Conservation (phyloP, 163 green algal species). For the Scenedesmus sp. region DNA sequence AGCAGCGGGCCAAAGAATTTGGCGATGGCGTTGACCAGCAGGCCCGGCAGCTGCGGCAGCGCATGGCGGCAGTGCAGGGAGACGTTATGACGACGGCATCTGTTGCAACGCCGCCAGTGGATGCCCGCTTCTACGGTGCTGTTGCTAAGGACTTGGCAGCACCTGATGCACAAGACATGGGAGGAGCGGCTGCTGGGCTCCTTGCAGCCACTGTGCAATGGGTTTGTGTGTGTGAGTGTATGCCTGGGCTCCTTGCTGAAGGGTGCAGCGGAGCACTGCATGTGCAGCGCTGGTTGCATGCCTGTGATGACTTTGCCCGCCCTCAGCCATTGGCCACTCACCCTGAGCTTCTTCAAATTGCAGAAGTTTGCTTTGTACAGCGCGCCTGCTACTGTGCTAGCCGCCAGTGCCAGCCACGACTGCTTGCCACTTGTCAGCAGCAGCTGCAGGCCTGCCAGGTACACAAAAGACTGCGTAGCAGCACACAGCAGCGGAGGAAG, state of each 20-base stretch:
- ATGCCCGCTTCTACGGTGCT: too few species aligned
- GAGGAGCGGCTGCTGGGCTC: background rate
- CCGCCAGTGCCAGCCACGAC: constrained; percentile 32
- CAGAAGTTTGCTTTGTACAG: constrained; percentile 70
- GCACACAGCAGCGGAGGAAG: background rate
- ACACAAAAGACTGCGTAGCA: constrained; percentile 59
- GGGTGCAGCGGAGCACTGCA: background rate
- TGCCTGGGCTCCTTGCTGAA: too few species aligned
- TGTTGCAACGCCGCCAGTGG: background rate
- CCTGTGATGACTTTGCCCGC: background rate
- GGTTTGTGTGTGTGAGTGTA: too few species aligned
- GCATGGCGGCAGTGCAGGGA: background rate
- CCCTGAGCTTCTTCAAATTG: constrained; percentile 57
- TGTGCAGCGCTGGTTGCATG: background rate
- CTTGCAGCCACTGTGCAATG: background rate
- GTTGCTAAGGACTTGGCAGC: too few species aligned
- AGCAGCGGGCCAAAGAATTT: constrained; percentile 43
- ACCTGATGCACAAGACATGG: too few species aligned
- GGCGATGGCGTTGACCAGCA: background rate
- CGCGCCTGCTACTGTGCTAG: constrained; percentile 58
- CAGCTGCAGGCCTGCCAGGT: constrained; percentile 64
- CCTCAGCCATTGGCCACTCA: constrained; percentile 15
- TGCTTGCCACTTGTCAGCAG: constrained; percentile 50
- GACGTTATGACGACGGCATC: background rate
- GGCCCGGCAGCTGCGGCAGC: constrained; percentile 32